Conservation (phyloP, 441 rosid genomes). For the Populus trichocarpa region DNA sequence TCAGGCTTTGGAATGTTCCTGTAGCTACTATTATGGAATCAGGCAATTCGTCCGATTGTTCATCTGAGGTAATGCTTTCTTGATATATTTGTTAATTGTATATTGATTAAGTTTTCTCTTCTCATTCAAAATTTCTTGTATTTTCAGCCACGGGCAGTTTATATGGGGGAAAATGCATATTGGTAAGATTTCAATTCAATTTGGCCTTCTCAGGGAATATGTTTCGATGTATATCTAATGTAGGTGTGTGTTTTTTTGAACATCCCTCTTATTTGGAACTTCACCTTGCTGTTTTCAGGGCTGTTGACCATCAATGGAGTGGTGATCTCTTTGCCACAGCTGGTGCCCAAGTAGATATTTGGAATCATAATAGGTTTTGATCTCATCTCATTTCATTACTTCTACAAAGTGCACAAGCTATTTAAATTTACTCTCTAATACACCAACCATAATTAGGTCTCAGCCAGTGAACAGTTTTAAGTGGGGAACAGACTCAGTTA, state of each 20-base stretch:
- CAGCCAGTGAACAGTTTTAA: slow-evolving; percentile 78
- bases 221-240: background rate
- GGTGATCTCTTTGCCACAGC: slow-evolving; percentile 91
- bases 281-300: slow-evolving; percentile 41
- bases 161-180: slow-evolving; percentile 79
- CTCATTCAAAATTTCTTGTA: slow-evolving; percentile 11
- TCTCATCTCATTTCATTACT: slow-evolving; percentile 4
- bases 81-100: background rate
- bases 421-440: slow-evolving; percentile 11
- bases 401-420: background rate
- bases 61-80: slow-evolving; percentile 46
- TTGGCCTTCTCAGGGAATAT: slow-evolving; percentile 7
- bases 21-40: slow-evolving; percentile 54
- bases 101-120: background rate
- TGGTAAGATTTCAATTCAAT: slow-evolving; percentile 39
- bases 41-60: slow-evolving; percentile 35
- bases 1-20: slow-evolving; percentile 93
- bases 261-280: background rate
- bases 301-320: slow-evolving; percentile 92
- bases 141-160: slow-evolving; percentile 68
- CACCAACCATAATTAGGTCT: slow-evolving; percentile 49
- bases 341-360: slow-evolving; percentile 94
- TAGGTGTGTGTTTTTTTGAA: background rate
- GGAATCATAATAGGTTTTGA: slow-evolving; percentile 87
- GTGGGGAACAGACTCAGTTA: slow-evolving; percentile 84